Evolutionary conservation across 106 monocot species (phyloP), one percentile per base, ranked within the genome.

Genomic region (Chionographis japonica): DNA sequence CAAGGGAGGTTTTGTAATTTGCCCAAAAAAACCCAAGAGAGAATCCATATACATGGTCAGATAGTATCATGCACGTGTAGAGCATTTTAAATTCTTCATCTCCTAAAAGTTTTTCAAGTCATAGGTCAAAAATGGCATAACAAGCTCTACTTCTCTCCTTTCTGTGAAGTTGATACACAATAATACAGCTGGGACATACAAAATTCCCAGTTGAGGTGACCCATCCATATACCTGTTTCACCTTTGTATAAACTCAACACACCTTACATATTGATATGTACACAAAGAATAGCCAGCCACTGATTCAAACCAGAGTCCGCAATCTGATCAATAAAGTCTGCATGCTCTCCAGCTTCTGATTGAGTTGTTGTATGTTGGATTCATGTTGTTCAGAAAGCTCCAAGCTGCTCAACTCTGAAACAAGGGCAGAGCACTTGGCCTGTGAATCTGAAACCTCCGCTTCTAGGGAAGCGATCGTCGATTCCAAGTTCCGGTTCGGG

Each of bases 261-360:
- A 27, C 27, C 27, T 27, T 27, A 68, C 14, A 79, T 68, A 62
- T 40, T 51, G 17, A 62, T 58, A 43, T 67, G 68, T 84, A 58
- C 40, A 84, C 66, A 67, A 76, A 61, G 66, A 74, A 70, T 75
- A 75, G 70, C 54, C 65, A 13, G 36, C 27, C 20, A 57, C 12
- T 67, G 39, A 8, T 56, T 69, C 46, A 84, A 20, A 68, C 63
- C 50, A 85, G 69, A 60, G 86, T 74, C 52, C 81, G 70, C 51
- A 97, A 72, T 80, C 72, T 89, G 35, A 69, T 77, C 74, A 92
- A 67, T 52, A 97, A 54, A 41, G 52, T 60, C 64, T 97, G 97
- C 81, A 97, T 87, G 67, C 41, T 84, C 66, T 92, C 97, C 5
- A 97, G 80, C 69, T 92, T 92, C 66, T 89, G 71, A 53, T 68